Base-by-base conservation (phyloP, 1,139 yeast species). In the Pichia sp. region DNA sequence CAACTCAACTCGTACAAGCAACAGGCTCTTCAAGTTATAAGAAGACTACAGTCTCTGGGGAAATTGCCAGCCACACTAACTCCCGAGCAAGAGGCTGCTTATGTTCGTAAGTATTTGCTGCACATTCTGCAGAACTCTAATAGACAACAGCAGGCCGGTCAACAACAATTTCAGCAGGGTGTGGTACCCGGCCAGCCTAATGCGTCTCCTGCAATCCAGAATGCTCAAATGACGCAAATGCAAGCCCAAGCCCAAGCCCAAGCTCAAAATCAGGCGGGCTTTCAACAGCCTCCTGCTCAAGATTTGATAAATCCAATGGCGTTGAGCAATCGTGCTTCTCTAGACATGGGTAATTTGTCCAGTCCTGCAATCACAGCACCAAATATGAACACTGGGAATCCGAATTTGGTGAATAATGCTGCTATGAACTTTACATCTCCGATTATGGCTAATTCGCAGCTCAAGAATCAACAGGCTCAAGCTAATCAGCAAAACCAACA, bases 71-170 rank as follows among this genome's bases (percentile, higher is more conserved):
- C 55, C 9, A 51, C 49, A 15, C 37, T 62, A 25, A 52, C 62
- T 4, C 58, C 53, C 2, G 63, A 60, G 37, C 63, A 62, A 41
- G 66, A 65, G 38, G 66, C 60, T 39, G 59, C 59, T 37, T 67
- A 65, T 29, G 55, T 65, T 33, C 63, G 60, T 39, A 64, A 63
- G 42, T 58, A 53, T 39, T 38, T 58, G 32, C 40, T 47, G 20
- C 59, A 54, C 30, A 40, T 54, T 28, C 33, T 55, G 13, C 45
- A 42, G 31, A 35, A 41, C 19, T 34, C 42, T 24, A 45, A 38
- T 31, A 39, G 38, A 22, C 35, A 27, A 8, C 38, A 30, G 16
- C 44, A 38, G 35, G 49, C 46, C 27, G 50, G 47, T 17, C 49
- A 45, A 26, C 50, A 40, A 25, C 46, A 34, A 20, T 42, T 27